Conservation (phyloP, 305 asterid genomes). For the Stenogyne calaminthoides region DNA sequence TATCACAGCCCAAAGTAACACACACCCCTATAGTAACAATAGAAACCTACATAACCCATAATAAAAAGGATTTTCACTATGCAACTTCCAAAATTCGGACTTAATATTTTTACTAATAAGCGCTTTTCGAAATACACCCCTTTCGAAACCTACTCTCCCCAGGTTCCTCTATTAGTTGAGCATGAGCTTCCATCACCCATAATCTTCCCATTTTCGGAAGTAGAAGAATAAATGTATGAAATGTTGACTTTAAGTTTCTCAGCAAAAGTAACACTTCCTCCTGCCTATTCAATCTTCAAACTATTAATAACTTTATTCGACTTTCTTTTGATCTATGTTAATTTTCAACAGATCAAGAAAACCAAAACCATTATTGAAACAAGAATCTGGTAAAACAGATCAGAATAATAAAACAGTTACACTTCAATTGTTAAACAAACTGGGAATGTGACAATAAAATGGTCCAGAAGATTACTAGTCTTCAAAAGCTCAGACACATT, state of each 20-base stretch:
- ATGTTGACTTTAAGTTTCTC: not conserved
- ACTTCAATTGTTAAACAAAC: slow-evolving; percentile 8
- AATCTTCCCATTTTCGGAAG: not conserved
- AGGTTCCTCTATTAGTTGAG: too few species aligned
- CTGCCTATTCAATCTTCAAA: not conserved
- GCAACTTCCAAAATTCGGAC: too few species aligned
- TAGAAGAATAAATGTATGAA: not conserved
- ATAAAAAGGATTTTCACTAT: too few species aligned
- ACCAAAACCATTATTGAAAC: slow-evolving; percentile 12
- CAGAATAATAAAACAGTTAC: not conserved
- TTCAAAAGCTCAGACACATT: slow-evolving; percentile 38
- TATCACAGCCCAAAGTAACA: too few species aligned
- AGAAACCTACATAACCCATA: too few species aligned
- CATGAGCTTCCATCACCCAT: too few species aligned
- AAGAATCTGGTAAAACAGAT: slow-evolving; percentile 3
- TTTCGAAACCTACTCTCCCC: too few species aligned
- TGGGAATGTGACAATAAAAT: slow-evolving; percentile 8
- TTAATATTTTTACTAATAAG: too few species aligned
- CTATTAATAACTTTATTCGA: not conserved
- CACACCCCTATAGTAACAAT: too few species aligned
- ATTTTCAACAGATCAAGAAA: not conserved
- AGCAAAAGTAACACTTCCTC: not conserved
- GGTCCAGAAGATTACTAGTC: slow-evolving; percentile 29
- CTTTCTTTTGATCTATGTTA: not conserved
- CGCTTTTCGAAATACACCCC: too few species aligned